Conservation (phyloP, 108 stramenopile species). For the Aurantiochytrium sp. region DNA sequence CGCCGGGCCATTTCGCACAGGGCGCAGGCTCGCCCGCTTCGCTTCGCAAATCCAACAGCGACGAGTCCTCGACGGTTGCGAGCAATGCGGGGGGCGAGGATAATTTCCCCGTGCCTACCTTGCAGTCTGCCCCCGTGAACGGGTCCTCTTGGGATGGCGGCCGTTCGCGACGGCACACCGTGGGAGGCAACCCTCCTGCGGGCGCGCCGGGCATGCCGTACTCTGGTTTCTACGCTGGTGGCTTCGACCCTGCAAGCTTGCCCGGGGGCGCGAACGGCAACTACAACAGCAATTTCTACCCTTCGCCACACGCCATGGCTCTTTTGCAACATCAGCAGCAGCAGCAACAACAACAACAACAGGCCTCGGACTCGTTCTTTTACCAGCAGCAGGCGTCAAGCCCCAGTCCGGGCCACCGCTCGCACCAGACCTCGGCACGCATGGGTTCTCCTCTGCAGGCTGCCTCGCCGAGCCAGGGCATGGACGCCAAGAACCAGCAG, state of each 20-base stretch:
- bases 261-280: background rate
- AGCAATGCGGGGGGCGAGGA: background rate
- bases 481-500: background rate
- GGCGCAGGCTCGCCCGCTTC: background rate
- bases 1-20: background rate
- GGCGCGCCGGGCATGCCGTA: background rate
- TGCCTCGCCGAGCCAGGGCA: background rate
- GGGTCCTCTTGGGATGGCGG: background rate
- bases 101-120: background rate
- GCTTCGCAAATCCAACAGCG: background rate
- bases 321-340: background rate
- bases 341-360: background rate
- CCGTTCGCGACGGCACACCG: background rate
- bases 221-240: background rate
- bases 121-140: background rate
- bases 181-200: background rate
- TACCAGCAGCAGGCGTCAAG: background rate
- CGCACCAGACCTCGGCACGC: background rate
- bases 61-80: background rate
- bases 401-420: background rate
- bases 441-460: background rate
- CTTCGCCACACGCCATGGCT: too few relatives aligned
- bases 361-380: background rate
- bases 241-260: background rate
- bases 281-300: too few relatives aligned